Conservation (phyloP, 2,329 filamentous ascomycete species). For the Paramyrothecium sp. region DNA sequence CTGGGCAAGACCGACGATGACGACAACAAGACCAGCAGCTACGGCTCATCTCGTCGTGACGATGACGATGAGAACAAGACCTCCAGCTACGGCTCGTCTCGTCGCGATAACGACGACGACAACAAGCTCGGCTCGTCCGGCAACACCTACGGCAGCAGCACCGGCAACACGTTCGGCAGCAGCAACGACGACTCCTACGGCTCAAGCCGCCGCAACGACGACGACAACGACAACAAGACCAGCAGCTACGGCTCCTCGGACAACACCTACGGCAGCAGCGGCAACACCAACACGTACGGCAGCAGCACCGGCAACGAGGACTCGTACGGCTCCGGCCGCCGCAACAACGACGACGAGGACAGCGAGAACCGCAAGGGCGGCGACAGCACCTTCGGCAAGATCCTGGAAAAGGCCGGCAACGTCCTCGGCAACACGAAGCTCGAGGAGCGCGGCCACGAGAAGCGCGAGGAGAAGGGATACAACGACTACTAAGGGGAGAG, state of each 20-base stretch:
- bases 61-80: neutral
- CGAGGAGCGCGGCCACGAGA: constrained; percentile 46
- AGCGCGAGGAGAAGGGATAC: constrained; percentile 37
- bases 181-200: constrained; percentile 12
- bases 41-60: constrained; percentile 11
- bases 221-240: constrained; percentile 3
- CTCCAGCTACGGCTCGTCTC: constrained; percentile 5
- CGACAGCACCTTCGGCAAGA: constrained; percentile 52
- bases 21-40: constrained; percentile 7
- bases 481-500: constrained; percentile 19
- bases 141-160: constrained; percentile 14
- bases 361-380: constrained; percentile 9
- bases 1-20: constrained; percentile 4
- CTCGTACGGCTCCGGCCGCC: constrained; percentile 18
- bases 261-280: constrained; percentile 13
- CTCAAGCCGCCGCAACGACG: constrained; percentile 2
- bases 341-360: constrained; percentile 5
- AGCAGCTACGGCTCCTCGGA: neutral
- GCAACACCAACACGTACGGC: constrained; percentile 15
- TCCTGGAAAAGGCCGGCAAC: constrained; percentile 57
- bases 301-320: constrained; percentile 17
- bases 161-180: constrained; percentile 8
- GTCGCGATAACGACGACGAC: neutral
- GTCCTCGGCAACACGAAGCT: constrained; percentile 46
- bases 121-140: constrained; percentile 6